A percentile compares a stretch with the other conserved stretches of the same genome.
Conservation (phyloP, 2,329 filamentous ascomycete genomes). For the Pseudocercospora musae region DNA sequence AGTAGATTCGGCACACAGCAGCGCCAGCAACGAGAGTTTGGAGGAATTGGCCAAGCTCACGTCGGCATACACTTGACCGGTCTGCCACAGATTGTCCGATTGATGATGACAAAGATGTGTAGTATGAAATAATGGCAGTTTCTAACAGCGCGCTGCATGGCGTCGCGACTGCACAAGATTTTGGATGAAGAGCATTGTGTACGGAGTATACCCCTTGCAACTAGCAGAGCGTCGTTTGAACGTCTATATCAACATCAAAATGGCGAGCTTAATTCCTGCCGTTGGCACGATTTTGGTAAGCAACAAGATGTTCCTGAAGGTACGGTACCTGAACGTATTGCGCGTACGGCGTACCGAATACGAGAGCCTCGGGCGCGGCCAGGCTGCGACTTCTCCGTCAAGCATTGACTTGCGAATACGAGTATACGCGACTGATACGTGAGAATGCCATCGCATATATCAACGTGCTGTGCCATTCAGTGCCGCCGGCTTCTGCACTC, state of each 20-base stretch:
- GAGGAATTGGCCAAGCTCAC: constrained; percentile 5
- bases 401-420: background rate
- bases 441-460: background rate
- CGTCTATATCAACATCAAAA: background rate
- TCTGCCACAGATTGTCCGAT: background rate
- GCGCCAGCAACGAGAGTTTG: constrained; percentile 11
- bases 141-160: background rate
- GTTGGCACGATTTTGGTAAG: background rate
- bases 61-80: background rate
- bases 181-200: background rate
- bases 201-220: background rate
- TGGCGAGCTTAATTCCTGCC: background rate
- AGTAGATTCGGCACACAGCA: constrained; percentile 8
- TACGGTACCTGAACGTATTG: background rate
- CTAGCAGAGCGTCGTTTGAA: background rate
- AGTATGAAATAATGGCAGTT: background rate
- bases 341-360: background rate
- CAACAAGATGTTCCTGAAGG: background rate
- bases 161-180: background rate
- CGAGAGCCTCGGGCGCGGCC: too few species aligned
- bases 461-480: background rate
- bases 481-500: background rate
- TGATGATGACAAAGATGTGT: background rate
- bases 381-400: background rate
- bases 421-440: background rate